A percentile compares a stretch with the other conserved stretches of the same genome.
Evolutionary conservation across 139 green algal species (phyloP).

Genomic region (Microglena sp.): DNA sequence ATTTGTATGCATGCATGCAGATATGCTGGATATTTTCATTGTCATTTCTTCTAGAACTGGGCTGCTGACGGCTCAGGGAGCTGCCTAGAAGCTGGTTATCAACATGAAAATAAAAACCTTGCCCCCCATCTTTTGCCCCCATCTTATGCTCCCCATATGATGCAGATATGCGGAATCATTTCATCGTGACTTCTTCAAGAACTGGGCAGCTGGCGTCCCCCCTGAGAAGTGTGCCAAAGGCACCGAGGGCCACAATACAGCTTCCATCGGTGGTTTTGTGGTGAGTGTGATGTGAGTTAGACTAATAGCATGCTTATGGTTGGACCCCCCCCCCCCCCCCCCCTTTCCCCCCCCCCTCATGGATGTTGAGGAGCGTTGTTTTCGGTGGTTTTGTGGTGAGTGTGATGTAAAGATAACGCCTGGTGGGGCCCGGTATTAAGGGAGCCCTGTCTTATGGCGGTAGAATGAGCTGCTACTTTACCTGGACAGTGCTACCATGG

Average conservation of each 20-base stretch:
- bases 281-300: no score
- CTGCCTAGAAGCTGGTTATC: no score
- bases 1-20: no score
- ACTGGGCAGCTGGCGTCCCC: slow-evolving; percentile 36
- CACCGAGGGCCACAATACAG: slow-evolving; percentile 55
- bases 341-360: no score
- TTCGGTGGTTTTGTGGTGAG: background rate
- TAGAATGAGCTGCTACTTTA: no score
- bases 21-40: background rate
- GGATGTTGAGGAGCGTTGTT: background rate
- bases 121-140: no score
- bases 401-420: background rate
- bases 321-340: background rate
- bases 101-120: no score
- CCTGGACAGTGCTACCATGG: no score
- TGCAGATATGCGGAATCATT: slow-evolving; percentile 39
- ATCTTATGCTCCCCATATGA: no score
- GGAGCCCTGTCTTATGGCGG: background rate
- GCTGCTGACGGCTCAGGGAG: background rate
- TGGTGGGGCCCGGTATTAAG: background rate
- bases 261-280: slow-evolving; percentile 55
- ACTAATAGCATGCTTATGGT: background rate
- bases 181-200: slow-evolving; percentile 51
- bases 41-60: background rate
- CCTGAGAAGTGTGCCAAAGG: slow-evolving; percentile 40